These are phyloP conservation scores for Parsonsia alboflavescens DNA, from an alignment of 257 asterid species.

Conservation along the genomic window DNA sequence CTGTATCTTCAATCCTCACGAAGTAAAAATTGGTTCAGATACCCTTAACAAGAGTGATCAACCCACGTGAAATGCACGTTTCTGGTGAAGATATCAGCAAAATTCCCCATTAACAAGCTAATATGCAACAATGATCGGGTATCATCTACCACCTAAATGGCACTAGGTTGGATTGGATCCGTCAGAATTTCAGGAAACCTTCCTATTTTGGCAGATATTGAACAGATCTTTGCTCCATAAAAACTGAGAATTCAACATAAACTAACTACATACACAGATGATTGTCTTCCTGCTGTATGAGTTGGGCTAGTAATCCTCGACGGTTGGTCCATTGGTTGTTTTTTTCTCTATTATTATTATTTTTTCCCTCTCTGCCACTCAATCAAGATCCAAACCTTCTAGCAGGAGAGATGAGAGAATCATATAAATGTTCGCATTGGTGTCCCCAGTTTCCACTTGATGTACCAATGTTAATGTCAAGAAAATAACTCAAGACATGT, in stretches of 20 bases:
- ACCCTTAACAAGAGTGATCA: neutral
- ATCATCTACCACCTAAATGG: neutral
- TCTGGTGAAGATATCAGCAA: neutral
- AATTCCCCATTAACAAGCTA: neutral
- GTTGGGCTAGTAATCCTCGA: neutral
- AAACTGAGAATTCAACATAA: neutral
- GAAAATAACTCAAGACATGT: neutral
- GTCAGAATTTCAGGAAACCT: neutral
- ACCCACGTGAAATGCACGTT: neutral
- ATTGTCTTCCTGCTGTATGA: neutral
- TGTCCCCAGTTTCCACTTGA: neutral
- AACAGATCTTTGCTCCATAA: neutral
- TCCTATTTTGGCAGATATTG: neutral
- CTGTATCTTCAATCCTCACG: neutral
- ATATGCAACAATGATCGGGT: neutral
- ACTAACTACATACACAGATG: neutral
- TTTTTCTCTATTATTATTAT: neutral
- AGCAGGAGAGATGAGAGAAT: neutral
- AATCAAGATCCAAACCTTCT: neutral
- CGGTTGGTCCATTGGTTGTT: neutral
- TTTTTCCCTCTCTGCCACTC: neutral
- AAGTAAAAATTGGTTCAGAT: neutral
- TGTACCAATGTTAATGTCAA: neutral
- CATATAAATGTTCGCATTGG: neutral
- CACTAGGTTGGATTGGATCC: neutral